Conservation (phyloP, 352 stramenopile genomes). For the Pythium phragmiticola region DNA sequence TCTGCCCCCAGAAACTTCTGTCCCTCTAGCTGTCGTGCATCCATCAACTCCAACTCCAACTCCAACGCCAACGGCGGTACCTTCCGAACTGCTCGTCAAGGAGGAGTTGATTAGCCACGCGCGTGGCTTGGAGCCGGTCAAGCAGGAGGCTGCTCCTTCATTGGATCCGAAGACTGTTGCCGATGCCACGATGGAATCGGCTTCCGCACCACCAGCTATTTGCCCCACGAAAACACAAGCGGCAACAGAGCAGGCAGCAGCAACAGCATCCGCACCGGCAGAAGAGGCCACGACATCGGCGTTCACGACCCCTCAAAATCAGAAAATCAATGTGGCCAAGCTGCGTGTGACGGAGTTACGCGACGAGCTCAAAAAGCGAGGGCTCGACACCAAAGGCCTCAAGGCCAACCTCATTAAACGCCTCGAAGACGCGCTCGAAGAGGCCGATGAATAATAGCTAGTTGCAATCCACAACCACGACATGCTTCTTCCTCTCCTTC, state of each 20-base stretch:
- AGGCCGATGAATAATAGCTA: slow-evolving; percentile 30
- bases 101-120: background rate
- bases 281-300: background rate
- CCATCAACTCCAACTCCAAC: background rate
- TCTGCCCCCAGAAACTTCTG: background rate
- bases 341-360: slow-evolving; percentile 64
- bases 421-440: slow-evolving; percentile 48
- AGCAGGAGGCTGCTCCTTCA: background rate
- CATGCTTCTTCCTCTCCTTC: background rate
- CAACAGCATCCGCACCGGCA: background rate
- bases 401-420: slow-evolving; percentile 64
- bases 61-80: background rate
- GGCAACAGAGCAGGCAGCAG: background rate
- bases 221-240: background rate
- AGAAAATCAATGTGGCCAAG: slow-evolving; percentile 38
- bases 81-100: background rate
- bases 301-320: slow-evolving; percentile 20
- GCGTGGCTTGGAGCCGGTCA: background rate
- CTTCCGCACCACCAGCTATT: background rate
- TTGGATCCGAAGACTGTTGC: background rate
- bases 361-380: slow-evolving; percentile 64
- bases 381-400: slow-evolving; percentile 68
- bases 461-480: background rate
- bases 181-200: slow-evolving; percentile 1
- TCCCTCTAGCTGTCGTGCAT: background rate